Evolutionary conservation across 768 basidiomycete species (phyloP).

Genomic region (Serendipita vermifera): DNA sequence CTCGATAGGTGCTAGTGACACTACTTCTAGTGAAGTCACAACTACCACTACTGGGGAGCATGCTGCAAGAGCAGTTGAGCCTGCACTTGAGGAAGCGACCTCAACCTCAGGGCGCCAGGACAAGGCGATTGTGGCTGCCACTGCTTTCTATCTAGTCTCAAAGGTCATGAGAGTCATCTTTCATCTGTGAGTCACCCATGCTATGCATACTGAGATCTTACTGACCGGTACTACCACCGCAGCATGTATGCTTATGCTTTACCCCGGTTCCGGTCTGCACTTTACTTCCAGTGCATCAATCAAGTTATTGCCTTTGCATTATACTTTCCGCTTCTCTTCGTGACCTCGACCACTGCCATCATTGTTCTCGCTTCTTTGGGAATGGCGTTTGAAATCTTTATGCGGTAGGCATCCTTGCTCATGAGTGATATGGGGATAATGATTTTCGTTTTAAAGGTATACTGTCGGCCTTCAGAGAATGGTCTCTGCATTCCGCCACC

Average conservation of each 20-base stretch:
- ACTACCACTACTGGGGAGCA: neutral
- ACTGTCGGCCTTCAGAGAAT: neutral
- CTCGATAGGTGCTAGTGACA: conserved; percentile 13
- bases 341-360: neutral
- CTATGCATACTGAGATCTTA: too few species aligned
- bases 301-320: conserved; percentile 1
- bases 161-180: conserved; percentile 1
- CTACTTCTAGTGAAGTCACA: neutral
- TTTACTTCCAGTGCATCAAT: neutral
- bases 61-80: neutral
- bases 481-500: too few species aligned
- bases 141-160: neutral
- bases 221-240: neutral
- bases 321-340: conserved; percentile 1
- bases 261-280: neutral
- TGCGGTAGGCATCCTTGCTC: neutral
- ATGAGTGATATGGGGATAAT: neutral
- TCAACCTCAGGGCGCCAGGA: neutral
- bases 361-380: conserved; percentile 1
- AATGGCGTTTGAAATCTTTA: conserved; percentile 1
- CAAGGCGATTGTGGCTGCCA: conserved; percentile 1
- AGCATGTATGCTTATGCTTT: conserved; percentile 2
- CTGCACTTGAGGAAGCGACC: conserved; percentile 12
- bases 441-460: neutral
- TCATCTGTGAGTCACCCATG: neutral